Evolutionary conservation across 1,284 basidiomycete genomes (phyloP).

Genomic region (Coniophora puteana): DNA sequence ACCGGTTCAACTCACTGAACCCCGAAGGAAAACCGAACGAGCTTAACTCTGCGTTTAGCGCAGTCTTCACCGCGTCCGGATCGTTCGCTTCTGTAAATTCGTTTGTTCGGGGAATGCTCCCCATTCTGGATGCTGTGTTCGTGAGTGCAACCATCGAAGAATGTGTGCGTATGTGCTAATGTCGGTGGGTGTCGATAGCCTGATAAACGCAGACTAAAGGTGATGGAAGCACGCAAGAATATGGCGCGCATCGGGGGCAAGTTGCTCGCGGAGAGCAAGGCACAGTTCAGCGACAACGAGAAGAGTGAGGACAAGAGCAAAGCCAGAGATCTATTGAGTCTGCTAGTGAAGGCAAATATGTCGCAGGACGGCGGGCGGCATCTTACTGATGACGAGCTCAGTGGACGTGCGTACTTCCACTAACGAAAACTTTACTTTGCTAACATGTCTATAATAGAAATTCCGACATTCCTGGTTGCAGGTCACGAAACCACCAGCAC

Average conservation of each 20-base stretch:
- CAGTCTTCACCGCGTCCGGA: conserved; percentile 31
- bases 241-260: conserved; percentile 37
- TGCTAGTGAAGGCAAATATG: conserved; percentile 64
- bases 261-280: conserved; percentile 43
- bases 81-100: conserved; percentile 11
- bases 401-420: conserved; percentile 47
- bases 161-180: conserved; percentile 5
- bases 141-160: conserved; percentile 27
- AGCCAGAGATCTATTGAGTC: conserved; percentile 45
- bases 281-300: conserved; percentile 17
- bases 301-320: conserved; percentile 26
- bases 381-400: conserved; percentile 70
- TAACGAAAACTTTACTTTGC: no score
- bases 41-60: conserved; percentile 45
- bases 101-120: conserved; percentile 18
- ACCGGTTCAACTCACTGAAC: conserved; percentile 55
- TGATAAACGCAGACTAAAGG: conserved; percentile 7
- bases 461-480: conserved; percentile 41
- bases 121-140: conserved; percentile 32
- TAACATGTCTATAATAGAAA: no score
- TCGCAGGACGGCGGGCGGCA: conserved; percentile 53
- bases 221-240: conserved; percentile 13
- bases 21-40: conserved; percentile 35
- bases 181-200: conserved; percentile 10
- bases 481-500: conserved; percentile 77